These are phyloP conservation scores for Pinus albicaulis DNA, from an alignment of 75 land plant species.

Conservation along the genomic window DNA sequence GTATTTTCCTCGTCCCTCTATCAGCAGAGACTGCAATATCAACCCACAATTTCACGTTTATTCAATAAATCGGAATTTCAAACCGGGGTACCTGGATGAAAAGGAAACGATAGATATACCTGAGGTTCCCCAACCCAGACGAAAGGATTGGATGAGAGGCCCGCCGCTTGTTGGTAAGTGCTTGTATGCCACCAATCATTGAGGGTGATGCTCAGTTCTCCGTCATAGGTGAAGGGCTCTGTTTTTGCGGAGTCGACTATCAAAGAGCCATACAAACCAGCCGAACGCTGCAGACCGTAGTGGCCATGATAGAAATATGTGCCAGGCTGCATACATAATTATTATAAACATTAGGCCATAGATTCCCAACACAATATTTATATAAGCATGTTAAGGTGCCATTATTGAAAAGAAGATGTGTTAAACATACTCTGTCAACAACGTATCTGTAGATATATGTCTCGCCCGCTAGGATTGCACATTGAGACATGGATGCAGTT, in stretches of 20 bases:
- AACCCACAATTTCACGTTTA: too few relatives aligned
- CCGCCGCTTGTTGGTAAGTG: constrained; percentile 59
- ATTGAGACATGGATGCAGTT: constrained; percentile 77
- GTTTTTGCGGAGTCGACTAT: constrained; percentile 30
- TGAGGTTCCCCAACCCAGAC: constrained; percentile 77
- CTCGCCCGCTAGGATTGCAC: constrained; percentile 71
- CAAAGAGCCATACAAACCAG: constrained; percentile 70
- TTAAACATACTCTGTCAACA: constrained; percentile 28
- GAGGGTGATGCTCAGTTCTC: constrained; percentile 61
- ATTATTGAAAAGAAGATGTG: too few relatives aligned
- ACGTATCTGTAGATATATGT: constrained; percentile 68
- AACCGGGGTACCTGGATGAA: too few relatives aligned
- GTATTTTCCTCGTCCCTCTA: constrained; percentile 76
- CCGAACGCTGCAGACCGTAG: constrained; percentile 75
- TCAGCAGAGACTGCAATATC: constrained; percentile 53
- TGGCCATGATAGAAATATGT: constrained; percentile 88
- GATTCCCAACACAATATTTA: too few relatives aligned
- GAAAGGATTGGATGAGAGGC: constrained; percentile 49
- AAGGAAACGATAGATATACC: too few relatives aligned
- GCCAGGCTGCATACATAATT: constrained; percentile 45
- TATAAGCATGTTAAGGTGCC: too few relatives aligned
- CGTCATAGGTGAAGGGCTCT: constrained; percentile 70
- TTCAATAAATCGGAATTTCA: too few relatives aligned
- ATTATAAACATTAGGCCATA: too few relatives aligned
- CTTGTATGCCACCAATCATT: constrained; percentile 85